Evolutionary conservation across 257 asterid species (phyloP).

Genomic region (Cinchona pubescens): DNA sequence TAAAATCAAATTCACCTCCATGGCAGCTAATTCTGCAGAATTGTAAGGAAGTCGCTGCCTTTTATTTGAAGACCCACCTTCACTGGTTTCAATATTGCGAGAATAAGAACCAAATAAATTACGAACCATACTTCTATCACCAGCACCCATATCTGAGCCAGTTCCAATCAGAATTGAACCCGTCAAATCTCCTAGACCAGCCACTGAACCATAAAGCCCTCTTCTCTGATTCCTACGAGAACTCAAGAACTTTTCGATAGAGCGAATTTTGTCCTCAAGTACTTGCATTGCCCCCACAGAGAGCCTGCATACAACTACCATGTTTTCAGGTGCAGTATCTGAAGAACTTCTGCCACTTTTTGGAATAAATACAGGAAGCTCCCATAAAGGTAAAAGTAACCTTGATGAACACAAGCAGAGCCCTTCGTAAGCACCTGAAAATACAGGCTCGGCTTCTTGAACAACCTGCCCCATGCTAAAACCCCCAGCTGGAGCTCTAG

Average conservation of each 20-base stretch:
- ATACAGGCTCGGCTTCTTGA: constrained; percentile 95
- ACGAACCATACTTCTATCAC: constrained; percentile 77
- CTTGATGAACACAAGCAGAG: constrained; percentile 90
- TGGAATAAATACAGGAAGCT: constrained; percentile 80
- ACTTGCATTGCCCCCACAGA: constrained; percentile 72
- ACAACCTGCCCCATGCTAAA: constrained; percentile 99
- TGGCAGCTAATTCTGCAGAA: constrained; percentile 91
- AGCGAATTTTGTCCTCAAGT: constrained; percentile 89
- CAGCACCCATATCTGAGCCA: constrained; percentile 67
- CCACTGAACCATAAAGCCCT: constrained; percentile 92
- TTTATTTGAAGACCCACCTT: constrained; percentile 59
- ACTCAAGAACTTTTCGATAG: constrained; percentile 78
- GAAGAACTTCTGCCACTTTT: constrained; percentile 60
- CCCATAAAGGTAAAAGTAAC: constrained; percentile 88
- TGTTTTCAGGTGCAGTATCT: too few species aligned
- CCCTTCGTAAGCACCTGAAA: constrained; percentile 94
- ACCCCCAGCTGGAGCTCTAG: constrained; percentile 84
- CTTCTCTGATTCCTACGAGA: constrained; percentile 86
- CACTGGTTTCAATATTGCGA: constrained; percentile 54
- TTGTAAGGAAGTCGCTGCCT: constrained; percentile 86
- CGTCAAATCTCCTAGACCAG: constrained; percentile 85
- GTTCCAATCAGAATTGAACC: constrained; percentile 85
- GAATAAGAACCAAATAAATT: constrained; percentile 79
- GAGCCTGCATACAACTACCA: constrained; percentile 67
- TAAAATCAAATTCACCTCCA: constrained; percentile 63